Evolutionary conservation across 257 asterid species (phyloP).

Genomic region (Vinca minor): DNA sequence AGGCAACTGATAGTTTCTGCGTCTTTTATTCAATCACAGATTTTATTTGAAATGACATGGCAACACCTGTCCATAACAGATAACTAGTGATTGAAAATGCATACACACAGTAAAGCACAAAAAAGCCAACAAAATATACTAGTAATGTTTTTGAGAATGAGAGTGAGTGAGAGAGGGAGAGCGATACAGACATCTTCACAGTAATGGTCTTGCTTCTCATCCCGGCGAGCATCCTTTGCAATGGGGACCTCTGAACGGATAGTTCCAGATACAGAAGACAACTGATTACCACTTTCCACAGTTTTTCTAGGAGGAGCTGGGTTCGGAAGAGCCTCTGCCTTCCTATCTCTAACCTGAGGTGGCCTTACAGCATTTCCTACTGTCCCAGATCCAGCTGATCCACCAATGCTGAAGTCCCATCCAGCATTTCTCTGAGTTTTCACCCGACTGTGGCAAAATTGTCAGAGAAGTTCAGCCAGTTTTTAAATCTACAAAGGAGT

Average conservation of each 20-base stretch:
- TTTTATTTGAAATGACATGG: not conserved
- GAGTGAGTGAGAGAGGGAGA: constrained; percentile 14
- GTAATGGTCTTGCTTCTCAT: constrained; percentile 37
- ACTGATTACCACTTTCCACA: constrained; percentile 48
- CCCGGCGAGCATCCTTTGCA: constrained; percentile 33
- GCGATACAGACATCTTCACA: constrained; percentile 56
- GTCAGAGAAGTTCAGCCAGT: constrained; percentile 22
- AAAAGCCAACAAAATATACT: not conserved
- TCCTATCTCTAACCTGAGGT: constrained; percentile 84
- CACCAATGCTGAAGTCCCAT: constrained; percentile 98
- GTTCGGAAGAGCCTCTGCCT: constrained; percentile 51
- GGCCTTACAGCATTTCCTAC: constrained; percentile 77
- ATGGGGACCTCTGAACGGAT: constrained; percentile 33
- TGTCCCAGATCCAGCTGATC: constrained; percentile 65
- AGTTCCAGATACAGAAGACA: constrained; percentile 66
- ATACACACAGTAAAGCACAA: no score
- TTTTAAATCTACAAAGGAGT: constrained; percentile 7
- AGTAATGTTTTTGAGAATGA: no score
- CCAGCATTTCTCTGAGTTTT: constrained; percentile 57
- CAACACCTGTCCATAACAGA: no score
- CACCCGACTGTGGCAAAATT: constrained; percentile 49
- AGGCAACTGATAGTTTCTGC: not conserved
- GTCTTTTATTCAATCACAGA: not conserved
- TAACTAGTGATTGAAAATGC: not conserved
- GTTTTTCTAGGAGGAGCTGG: constrained; percentile 47